phyloP scores from a whole-genome alignment of 352 stramenopile genomes.

The Lagenidium sp. region DNA sequence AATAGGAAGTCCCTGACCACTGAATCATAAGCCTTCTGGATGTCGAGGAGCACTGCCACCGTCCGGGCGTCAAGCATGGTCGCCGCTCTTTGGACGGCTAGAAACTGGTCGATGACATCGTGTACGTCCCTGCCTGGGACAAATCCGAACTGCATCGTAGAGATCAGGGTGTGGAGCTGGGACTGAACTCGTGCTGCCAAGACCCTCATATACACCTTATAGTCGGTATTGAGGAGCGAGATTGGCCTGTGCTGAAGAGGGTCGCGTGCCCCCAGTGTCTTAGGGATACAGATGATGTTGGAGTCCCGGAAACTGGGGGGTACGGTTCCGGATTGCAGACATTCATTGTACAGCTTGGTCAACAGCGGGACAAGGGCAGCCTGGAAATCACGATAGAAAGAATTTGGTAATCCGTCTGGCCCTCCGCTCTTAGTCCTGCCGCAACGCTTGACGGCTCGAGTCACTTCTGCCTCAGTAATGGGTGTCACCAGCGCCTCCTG shows the following conservation, averaged over 20 bases:
- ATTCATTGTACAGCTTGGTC: not conserved
- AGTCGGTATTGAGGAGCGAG: slow-evolving; percentile 5
- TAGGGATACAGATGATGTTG: not conserved
- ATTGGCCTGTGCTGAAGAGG: not conserved
- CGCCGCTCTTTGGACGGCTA: not conserved
- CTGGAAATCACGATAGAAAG: not conserved
- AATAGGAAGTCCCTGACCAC: not conserved
- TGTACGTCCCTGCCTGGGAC: slow-evolving; percentile 2
- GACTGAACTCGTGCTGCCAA: not conserved
- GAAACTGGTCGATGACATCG: not conserved
- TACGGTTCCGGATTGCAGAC: not conserved
- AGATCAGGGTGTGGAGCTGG: not conserved
- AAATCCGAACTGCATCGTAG: not conserved
- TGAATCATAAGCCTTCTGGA: slow-evolving; percentile 5
- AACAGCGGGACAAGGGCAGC: not conserved
- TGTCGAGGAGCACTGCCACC: slow-evolving; percentile 2
- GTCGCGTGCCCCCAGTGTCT: not conserved
- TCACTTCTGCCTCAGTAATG: slow-evolving; percentile 6
- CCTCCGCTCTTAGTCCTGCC: slow-evolving; percentile 2
- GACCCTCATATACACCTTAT: slow-evolving; percentile 1
- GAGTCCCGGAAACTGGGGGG: not conserved
- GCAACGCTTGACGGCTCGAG: not conserved
- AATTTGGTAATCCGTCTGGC: not conserved
- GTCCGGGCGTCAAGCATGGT: not conserved
- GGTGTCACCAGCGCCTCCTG: not conserved